Conservation (phyloP, 805 yeast genomes). For the Saturnispora saitoi region DNA sequence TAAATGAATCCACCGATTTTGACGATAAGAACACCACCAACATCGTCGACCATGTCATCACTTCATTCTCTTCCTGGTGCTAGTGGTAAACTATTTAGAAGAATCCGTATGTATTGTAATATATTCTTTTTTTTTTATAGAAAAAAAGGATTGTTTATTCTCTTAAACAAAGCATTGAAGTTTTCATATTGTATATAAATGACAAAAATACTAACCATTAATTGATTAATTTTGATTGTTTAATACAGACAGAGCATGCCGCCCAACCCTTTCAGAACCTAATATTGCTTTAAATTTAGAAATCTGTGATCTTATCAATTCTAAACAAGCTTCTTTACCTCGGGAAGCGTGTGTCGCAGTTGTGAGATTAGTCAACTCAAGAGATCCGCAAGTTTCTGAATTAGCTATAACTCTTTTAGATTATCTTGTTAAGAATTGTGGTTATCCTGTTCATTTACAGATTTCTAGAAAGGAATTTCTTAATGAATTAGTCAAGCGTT, state of each 20-base stretch:
- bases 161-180: no score
- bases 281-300: conserved; percentile 82
- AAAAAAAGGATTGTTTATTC: no score
- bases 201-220: conserved; percentile 8
- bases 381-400: conserved; percentile 83
- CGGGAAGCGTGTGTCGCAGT: conserved; percentile 87
- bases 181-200: background rate
- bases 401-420: conserved; percentile 63
- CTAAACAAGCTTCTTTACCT: conserved; percentile 84
- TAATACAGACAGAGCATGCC: conserved; percentile 66
- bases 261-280: conserved; percentile 76
- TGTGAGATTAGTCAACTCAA: conserved; percentile 71
- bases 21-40: conserved; percentile 8
- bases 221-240: background rate
- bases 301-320: conserved; percentile 88
- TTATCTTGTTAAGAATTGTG: conserved; percentile 92
- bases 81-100: conserved; percentile 30
- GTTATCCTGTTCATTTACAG: conserved; percentile 93
- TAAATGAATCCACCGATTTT: conserved; percentile 7
- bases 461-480: conserved; percentile 90
- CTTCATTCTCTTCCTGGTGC: conserved; percentile 27
- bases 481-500: conserved; percentile 84
- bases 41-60: conserved; percentile 29
- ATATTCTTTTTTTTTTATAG: no score
- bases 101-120: conserved; percentile 27